Evolutionary conservation across 2,329 filamentous ascomycete genomes (phyloP).

Genomic region (Exophiala spinifera): DNA sequence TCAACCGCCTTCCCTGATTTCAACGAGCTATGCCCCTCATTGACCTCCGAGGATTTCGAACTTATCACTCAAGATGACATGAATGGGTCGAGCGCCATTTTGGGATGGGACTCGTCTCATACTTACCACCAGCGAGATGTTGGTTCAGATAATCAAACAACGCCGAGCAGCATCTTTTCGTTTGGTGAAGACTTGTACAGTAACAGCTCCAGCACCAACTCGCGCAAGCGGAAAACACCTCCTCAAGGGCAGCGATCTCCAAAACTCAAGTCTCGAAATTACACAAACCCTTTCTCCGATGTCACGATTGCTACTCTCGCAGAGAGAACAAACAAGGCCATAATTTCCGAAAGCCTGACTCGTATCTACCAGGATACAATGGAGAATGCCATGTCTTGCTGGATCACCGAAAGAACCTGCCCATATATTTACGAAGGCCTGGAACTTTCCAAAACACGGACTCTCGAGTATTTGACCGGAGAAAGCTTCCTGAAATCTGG

Average conservation of each 20-base stretch:
- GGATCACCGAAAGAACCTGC: conserved; percentile 23
- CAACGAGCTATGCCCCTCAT: background rate
- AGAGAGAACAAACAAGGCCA: conserved; percentile 36
- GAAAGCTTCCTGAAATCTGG: background rate
- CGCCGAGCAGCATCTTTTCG: background rate
- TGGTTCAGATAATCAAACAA: background rate
- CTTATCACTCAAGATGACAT: background rate
- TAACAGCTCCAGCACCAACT: background rate
- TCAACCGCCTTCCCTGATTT: background rate
- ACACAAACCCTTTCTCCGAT: conserved; percentile 3
- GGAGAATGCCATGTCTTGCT: conserved; percentile 22
- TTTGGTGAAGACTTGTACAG: background rate
- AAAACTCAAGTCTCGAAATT: background rate
- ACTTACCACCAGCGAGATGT: background rate
- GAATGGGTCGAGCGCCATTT: background rate
- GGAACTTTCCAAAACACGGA: conserved; percentile 1
- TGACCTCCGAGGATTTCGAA: background rate
- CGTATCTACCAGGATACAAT: conserved; percentile 23
- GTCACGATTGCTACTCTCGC: conserved; percentile 31
- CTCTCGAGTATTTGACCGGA: background rate
- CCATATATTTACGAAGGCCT: conserved; percentile 35
- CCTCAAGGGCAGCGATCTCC: conserved; percentile 13
- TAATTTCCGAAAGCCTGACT: conserved; percentile 33
- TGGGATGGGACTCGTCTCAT: background rate
- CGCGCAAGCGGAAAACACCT: conserved; percentile 16